Percentiles rank a stretch among this genome's conserved stretches.
Evolutionary conservation across 768 basidiomycete genomes (phyloP).

Genomic region (Tylopilus subfusipes): DNA sequence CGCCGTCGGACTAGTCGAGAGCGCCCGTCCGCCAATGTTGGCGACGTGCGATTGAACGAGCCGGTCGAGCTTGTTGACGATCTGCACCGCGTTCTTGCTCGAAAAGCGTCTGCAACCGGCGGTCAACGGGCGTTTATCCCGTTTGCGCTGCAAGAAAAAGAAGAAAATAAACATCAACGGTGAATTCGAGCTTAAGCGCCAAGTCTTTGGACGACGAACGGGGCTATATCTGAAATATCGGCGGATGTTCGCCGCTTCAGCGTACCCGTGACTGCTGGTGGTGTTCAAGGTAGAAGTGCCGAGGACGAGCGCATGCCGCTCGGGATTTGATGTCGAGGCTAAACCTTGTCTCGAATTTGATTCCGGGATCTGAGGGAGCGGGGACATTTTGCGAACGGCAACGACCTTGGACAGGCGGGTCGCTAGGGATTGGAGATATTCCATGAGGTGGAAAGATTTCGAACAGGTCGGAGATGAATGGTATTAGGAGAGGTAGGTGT

Average conservation of each 20-base stretch:
- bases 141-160: slow-evolving; percentile 15
- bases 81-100: slow-evolving; percentile 12
- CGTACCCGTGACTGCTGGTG: neutral
- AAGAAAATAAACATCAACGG: neutral
- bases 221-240: slow-evolving; percentile 10
- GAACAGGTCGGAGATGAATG: neutral
- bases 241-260: neutral
- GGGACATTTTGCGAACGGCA: slow-evolving; percentile 17
- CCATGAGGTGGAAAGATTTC: slow-evolving; percentile 7
- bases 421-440: slow-evolving; percentile 22
- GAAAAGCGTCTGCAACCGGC: slow-evolving; percentile 1
- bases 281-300: slow-evolving; percentile 3
- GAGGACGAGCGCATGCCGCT: slow-evolving; percentile 8
- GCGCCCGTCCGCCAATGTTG: slow-evolving; percentile 7
- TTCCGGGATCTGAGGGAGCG: slow-evolving; percentile 4
- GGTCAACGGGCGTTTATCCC: slow-evolving; percentile 8
- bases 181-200: neutral
- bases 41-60: slow-evolving; percentile 21
- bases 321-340: slow-evolving; percentile 4
- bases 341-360: slow-evolving; percentile 18
- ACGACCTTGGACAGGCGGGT: slow-evolving; percentile 20
- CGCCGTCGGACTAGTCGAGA: slow-evolving; percentile 16
- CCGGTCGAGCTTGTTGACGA: slow-evolving; percentile 21
- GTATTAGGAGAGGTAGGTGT: neutral
- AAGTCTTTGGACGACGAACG: slow-evolving; percentile 6